Evolutionary conservation across 805 yeast species (phyloP).

Genomic region (Wilhelminamyces savonicus): DNA sequence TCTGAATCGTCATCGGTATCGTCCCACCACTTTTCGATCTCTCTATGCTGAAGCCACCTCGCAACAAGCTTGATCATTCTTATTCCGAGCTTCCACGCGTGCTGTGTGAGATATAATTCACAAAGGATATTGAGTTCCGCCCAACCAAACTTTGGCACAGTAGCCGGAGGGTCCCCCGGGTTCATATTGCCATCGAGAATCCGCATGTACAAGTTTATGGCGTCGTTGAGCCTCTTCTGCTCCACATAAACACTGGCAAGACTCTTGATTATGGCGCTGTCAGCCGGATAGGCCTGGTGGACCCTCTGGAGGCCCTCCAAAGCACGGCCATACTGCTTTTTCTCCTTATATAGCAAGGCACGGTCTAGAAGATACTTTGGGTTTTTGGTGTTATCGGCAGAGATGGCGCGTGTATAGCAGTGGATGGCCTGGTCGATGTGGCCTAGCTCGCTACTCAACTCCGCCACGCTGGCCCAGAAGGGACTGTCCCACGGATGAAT

Average conservation of each 20-base stretch:
- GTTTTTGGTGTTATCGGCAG: conserved; percentile 37
- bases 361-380: conserved; percentile 57
- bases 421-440: conserved; percentile 72
- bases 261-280: conserved; percentile 55
- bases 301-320: conserved; percentile 64
- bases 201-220: conserved; percentile 62
- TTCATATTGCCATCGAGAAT: conserved; percentile 55
- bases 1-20: conserved; percentile 66
- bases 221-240: conserved; percentile 62
- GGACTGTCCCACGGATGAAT: conserved; percentile 68
- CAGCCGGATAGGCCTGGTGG: conserved; percentile 48
- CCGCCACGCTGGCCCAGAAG: conserved; percentile 76
- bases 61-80: conserved; percentile 62
- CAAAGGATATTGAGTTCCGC: conserved; percentile 79
- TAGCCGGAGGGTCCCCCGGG: conserved; percentile 15
- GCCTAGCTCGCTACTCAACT: conserved; percentile 55
- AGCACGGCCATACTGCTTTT: conserved; percentile 64
- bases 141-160: conserved; percentile 66
- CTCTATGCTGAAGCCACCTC: conserved; percentile 76
- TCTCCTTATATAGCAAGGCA: conserved; percentile 60
- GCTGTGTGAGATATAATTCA: conserved; percentile 70
- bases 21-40: conserved; percentile 61
- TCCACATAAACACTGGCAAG: conserved; percentile 46
- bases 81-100: conserved; percentile 59
- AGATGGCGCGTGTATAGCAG: conserved; percentile 65